Evolutionary conservation across 2,329 filamentous ascomycete genomes (phyloP), one percentile per base, ranked within the genome.

Genomic region (Ascochyta pisi): DNA sequence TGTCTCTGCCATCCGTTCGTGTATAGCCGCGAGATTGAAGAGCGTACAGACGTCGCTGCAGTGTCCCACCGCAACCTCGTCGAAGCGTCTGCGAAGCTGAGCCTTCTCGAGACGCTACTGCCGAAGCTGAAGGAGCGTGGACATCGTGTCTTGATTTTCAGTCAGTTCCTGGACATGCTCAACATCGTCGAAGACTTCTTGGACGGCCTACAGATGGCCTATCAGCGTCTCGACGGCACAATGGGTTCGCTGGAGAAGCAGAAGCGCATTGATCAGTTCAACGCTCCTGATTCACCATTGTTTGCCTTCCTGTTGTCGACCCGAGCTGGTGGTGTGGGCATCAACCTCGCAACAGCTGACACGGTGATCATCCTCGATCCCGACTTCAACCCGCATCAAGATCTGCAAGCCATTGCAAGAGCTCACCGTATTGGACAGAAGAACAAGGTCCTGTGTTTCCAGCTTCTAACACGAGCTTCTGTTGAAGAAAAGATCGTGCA

Each of bases 361-460:
- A 99, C 95, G 0, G 96, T 99, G 58, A 97, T 99, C 62, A 97
- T 99, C 63, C 86, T 98, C 63, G 93, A 99, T 67, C 92, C 92
- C 0, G 95, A 99, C 71, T 98, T 96, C 81, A 99, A 99, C 60
- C 95, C 95, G 0, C 95, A 99, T 70, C 95, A 99, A 76, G 96
- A 99, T 69, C 90, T 99, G 37, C 95, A 99, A 74, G 95, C 95
- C 0, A 83, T 99, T 27, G 96, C 94, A 27, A 88, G 96, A 62
- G 95, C 94, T 16, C 95, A 99, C 76, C 89, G 95, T 24, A 98
- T 99, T 61, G 96, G 96, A 0, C 96, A 99, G 76, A 92, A 92
- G 75, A 92, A 95, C 64, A 97, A 96, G 67, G 95, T 99, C 0
- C 83, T 99, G 1, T 96, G 96, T 63, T 96, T 98, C 68, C 94